phyloP scores from a whole-genome alignment of 805 yeast species.

The Nakazawaea ishiwadae region DNA sequence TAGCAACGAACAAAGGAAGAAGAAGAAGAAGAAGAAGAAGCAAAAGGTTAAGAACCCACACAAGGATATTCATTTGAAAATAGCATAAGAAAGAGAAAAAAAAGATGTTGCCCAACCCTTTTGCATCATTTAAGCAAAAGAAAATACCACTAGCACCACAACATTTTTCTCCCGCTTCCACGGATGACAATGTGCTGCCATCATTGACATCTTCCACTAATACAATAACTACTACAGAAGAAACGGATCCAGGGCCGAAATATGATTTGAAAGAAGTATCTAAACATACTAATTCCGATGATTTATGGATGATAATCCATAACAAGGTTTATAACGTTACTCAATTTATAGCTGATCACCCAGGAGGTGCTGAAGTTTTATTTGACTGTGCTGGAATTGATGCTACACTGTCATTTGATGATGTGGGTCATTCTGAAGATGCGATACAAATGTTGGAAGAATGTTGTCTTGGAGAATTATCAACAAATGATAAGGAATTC shows the following conservation, averaged over 20 bases:
- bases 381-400: conserved; percentile 79
- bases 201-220: neutral
- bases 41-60: too few relatives aligned
- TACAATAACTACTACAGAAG: neutral
- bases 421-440: conserved; percentile 68
- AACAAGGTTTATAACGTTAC: conserved; percentile 67
- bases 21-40: too few relatives aligned
- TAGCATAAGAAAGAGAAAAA: too few relatives aligned
- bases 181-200: neutral
- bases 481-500: conserved; percentile 61
- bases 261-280: conserved; percentile 39
- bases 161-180: too few relatives aligned
- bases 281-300: conserved; percentile 41
- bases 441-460: conserved; percentile 88
- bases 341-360: conserved; percentile 53
- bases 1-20: too few relatives aligned
- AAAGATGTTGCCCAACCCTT: conserved; percentile 3
- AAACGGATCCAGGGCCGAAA: neutral
- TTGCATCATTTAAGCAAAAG: neutral
- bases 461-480: conserved; percentile 69
- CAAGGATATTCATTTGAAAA: too few relatives aligned
- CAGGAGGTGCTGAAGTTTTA: conserved; percentile 84
- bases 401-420: conserved; percentile 66
- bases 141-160: neutral
- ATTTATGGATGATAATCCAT: conserved; percentile 68